phyloP scores from a whole-genome alignment of 441 rosid genomes.

The Raphanus hybrid region DNA sequence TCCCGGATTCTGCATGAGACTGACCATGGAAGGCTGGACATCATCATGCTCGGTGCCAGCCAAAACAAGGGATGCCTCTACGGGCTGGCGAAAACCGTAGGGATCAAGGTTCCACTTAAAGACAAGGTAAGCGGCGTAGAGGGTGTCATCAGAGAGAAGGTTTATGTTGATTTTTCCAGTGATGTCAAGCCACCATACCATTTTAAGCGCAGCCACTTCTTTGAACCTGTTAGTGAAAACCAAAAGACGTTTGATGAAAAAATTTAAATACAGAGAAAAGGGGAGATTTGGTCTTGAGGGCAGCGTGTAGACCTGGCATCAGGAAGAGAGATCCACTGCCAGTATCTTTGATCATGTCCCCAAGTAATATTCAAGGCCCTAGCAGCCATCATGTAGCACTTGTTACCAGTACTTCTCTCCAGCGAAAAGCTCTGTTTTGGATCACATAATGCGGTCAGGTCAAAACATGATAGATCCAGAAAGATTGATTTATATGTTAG shows the following conservation, averaged over 20 bases:
- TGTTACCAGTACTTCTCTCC: slow-evolving; percentile 41
- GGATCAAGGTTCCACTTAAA: slow-evolving; percentile 25
- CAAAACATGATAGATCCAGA: neutral
- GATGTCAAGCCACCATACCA: slow-evolving; percentile 47
- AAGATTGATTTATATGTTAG: neutral
- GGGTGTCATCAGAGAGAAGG: slow-evolving; percentile 39
- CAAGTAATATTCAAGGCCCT: slow-evolving; percentile 45
- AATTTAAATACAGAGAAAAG: neutral
- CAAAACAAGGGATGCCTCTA: slow-evolving; percentile 34
- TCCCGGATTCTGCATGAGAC: slow-evolving; percentile 20
- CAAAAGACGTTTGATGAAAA: neutral
- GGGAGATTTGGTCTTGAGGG: neutral
- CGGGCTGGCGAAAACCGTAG: slow-evolving; percentile 41
- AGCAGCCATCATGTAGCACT: slow-evolving; percentile 47
- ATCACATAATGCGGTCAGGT: slow-evolving; percentile 5
- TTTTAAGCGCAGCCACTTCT: slow-evolving; percentile 34
- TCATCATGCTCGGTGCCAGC: slow-evolving; percentile 14
- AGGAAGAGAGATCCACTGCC: slow-evolving; percentile 47
- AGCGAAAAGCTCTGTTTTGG: slow-evolving; percentile 48
- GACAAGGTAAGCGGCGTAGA: slow-evolving; percentile 40
- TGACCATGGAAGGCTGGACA: slow-evolving; percentile 33
- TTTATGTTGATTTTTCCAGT: slow-evolving; percentile 25
- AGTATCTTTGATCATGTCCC: slow-evolving; percentile 46
- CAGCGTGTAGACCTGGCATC: slow-evolving; percentile 31
- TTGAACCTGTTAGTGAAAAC: slow-evolving; percentile 19